A percentile compares a stretch with the other conserved stretches of the same genome.
Evolutionary conservation across 768 basidiomycete genomes (phyloP).

Genomic region (Mycena crocata): DNA sequence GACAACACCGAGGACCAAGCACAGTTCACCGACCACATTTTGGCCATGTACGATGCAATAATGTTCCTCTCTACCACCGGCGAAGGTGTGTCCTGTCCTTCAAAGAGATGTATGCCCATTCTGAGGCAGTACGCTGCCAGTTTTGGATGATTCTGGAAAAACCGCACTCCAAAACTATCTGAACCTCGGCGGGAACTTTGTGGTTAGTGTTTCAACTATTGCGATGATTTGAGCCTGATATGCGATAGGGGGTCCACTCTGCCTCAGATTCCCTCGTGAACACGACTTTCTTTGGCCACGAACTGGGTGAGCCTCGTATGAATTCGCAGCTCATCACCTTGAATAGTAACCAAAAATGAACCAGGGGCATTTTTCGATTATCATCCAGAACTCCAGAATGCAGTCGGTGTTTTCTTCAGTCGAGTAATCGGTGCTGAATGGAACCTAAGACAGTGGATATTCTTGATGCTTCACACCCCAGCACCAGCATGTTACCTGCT

Average conservation of each 20-base stretch:
- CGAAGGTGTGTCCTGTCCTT: slow-evolving; percentile 58
- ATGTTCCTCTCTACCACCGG: slow-evolving; percentile 79
- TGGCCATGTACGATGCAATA: slow-evolving; percentile 71
- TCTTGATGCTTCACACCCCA: slow-evolving; percentile 68
- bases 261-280: slow-evolving; percentile 71
- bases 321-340: not conserved
- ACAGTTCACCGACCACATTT: slow-evolving; percentile 65
- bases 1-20: slow-evolving; percentile 72
- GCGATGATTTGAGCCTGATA: not conserved
- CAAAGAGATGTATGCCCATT: not conserved
- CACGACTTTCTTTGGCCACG: slow-evolving; percentile 65
- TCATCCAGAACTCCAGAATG: slow-evolving; percentile 73
- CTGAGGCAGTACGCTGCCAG: slow-evolving; percentile 45
- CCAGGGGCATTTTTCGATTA: slow-evolving; percentile 76
- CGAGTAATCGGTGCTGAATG: slow-evolving; percentile 31
- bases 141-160: slow-evolving; percentile 70
- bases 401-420: slow-evolving; percentile 54
- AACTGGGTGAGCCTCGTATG: slow-evolving; percentile 58
- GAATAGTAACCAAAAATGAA: not conserved
- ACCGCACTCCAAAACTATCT: slow-evolving; percentile 73
- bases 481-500: slow-evolving; percentile 64
- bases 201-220: slow-evolving; percentile 38
- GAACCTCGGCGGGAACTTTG: slow-evolving; percentile 75
- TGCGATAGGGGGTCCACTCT: slow-evolving; percentile 64
- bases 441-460: slow-evolving; percentile 66